Conservation (phyloP, 306 rosid genomes). For the Cicer judaicum region DNA sequence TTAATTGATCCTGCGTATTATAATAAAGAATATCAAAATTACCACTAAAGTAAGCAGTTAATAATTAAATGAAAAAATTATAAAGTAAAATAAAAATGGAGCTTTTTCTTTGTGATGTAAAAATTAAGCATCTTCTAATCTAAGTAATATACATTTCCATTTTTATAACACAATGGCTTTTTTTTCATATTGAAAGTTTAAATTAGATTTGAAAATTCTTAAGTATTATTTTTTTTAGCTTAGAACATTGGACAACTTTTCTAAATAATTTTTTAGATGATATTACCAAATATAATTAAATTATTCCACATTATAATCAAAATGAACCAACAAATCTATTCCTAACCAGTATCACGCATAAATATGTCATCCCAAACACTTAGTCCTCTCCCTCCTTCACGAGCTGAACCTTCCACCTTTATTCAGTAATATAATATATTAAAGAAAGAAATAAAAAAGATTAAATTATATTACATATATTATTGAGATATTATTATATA, state of each 20-base stretch:
- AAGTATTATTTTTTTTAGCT: too few species aligned
- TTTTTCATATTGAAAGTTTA: too few species aligned
- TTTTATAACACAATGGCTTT: background rate
- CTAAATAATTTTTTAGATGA: too few species aligned
- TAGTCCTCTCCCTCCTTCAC: constrained; percentile 38
- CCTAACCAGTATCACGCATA: background rate
- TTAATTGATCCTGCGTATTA: background rate
- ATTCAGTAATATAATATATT: background rate
- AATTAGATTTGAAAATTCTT: too few species aligned
- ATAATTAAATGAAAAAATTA: background rate
- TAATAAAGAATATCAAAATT: background rate
- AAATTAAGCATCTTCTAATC: background rate
- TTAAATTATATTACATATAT: too few species aligned
- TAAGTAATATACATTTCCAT: background rate
- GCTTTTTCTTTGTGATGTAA: too few species aligned
- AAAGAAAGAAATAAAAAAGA: background rate
- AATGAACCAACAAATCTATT: background rate
- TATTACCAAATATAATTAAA: too few species aligned
- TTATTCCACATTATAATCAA: too few species aligned
- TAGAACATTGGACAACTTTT: too few species aligned
- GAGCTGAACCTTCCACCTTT: constrained; percentile 39
- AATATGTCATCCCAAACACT: constrained; percentile 35
- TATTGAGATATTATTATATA: background rate
- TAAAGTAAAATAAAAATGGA: background rate
- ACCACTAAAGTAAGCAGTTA: background rate